These are phyloP conservation scores for Quercus parvula DNA, from an alignment of 306 rosid genomes.

Conservation along the genomic window DNA sequence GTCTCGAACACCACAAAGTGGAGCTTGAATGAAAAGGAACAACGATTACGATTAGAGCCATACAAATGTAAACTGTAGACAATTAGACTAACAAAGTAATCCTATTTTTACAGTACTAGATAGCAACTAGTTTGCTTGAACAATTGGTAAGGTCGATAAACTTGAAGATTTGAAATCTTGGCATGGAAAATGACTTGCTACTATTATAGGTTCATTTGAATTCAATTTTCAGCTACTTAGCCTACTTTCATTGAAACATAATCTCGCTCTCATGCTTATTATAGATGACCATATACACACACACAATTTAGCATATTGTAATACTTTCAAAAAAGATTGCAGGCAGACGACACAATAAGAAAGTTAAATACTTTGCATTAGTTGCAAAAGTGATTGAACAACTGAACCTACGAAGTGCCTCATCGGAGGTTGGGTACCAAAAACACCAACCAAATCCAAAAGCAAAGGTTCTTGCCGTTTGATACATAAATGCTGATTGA, in stretches of 20 bases:
- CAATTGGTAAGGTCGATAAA: no score
- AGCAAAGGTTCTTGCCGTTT: constrained; percentile 31
- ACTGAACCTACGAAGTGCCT: constrained; percentile 56
- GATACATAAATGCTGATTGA: constrained; percentile 59
- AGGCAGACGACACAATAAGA: constrained; percentile 29
- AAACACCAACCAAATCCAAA: constrained; percentile 4
- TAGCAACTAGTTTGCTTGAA: no score
- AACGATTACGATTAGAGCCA: neutral
- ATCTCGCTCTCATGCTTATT: neutral
- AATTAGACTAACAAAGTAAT: no score
- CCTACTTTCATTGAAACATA: neutral
- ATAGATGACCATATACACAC: neutral
- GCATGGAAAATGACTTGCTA: no score
- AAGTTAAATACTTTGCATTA: constrained; percentile 6
- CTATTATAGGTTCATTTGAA: no score
- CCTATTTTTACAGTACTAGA: no score
- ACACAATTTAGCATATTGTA: constrained; percentile 2
- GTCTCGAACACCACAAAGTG: neutral
- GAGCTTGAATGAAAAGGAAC: neutral
- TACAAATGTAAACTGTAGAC: neutral
- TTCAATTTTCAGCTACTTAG: neutral
- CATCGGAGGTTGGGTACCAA: constrained; percentile 27
- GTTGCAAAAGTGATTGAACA: constrained; percentile 35
- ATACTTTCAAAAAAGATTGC: constrained; percentile 28
- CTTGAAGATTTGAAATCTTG: no score